These are phyloP conservation scores for Purpureocillium lavendulum DNA, from an alignment of 2,329 filamentous ascomycete genomes.

Conservation along the genomic window DNA sequence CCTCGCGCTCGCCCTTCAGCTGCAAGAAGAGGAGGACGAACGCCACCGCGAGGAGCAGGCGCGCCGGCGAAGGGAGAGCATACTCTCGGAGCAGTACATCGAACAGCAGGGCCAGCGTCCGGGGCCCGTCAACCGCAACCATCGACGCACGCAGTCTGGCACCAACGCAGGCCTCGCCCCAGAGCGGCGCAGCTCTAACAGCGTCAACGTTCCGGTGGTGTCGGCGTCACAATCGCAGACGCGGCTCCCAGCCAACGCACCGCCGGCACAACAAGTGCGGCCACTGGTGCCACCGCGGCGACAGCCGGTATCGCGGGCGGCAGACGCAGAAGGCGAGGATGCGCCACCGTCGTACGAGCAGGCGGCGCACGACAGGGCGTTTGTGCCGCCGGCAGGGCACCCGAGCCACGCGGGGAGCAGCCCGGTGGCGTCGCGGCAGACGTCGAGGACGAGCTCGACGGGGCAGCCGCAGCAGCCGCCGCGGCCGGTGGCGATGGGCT, in stretches of 20 bases:
- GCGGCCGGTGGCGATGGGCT: constrained; percentile 7
- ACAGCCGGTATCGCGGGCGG: constrained; percentile 24
- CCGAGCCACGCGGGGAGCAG: constrained; percentile 38
- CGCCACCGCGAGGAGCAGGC: constrained; percentile 58
- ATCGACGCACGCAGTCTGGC: constrained; percentile 4
- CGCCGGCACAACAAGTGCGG: constrained; percentile 29
- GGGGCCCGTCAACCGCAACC: constrained; percentile 13
- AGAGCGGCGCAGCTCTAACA: constrained; percentile 16
- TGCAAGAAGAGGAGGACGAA: constrained; percentile 91
- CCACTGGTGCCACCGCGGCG: constrained; percentile 29
- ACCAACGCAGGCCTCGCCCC: constrained; percentile 3
- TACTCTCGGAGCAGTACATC: constrained; percentile 62
- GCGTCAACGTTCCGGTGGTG: constrained; percentile 1
- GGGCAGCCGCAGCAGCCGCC: neutral
- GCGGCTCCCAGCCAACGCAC: neutral
- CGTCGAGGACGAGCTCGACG: constrained; percentile 2
- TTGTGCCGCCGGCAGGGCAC: constrained; percentile 43
- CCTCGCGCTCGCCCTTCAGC: constrained; percentile 78
- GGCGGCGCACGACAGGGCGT: constrained; percentile 41
- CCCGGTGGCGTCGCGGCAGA: constrained; percentile 5
- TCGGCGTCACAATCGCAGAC: neutral
- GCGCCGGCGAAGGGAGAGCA: constrained; percentile 55
- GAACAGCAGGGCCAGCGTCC: constrained; percentile 48
- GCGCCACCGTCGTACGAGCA: constrained; percentile 52
- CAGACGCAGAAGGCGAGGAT: constrained; percentile 35